Evolutionary conservation across 192 early-diverging fungal species (phyloP), one percentile per base, ranked within the genome.

Genomic region (Chytriomyces confervae): DNA sequence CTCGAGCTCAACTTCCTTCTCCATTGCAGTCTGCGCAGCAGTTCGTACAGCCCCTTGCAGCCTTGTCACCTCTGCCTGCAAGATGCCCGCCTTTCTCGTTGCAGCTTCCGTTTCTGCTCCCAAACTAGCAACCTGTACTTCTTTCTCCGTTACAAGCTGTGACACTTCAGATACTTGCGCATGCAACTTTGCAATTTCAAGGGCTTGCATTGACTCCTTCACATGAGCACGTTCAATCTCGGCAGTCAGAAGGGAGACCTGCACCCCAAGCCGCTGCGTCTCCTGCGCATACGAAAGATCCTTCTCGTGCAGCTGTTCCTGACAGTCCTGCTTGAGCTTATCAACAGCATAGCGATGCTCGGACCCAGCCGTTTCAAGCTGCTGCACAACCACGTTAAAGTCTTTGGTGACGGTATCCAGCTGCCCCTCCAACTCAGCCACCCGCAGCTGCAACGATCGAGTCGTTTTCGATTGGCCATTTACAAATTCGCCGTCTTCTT

Each of bases 141-240:
- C 67, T 10, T 48, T 10, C 16, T 16, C 16, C 9, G 67, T 50
- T 3, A 69, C 16, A 18, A 46, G 11, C 43, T 48, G 27, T 16
- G 44, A 13, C 11, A 27, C 29, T 16, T 48, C 18, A 18, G 47
- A 16, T 11, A 13, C 67, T 18, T 49, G 43, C 27, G 13, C 18
- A 27, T 69, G 67, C 3, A 69, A 10, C 6, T 69, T 69, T 9
- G 67, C 29, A 50, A 69, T 69, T 27, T 69, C 67, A 11, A 47
- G 13, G 2, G 16, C 9, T 48, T 69, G 43, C 43, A 48, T 69
- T 1, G 11, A 24, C 10, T 11, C 47, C 4, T 49, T 50, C 16
- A 50, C 43, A 18, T 29, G 10, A 4, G 29, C 13, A 18, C 18
- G 29, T 18, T 69, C 67, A 50, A 20, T 69, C 11, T 69, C 67